These are phyloP conservation scores for Citrullus amarus DNA, from an alignment of 306 rosid genomes.

Conservation along the genomic window DNA sequence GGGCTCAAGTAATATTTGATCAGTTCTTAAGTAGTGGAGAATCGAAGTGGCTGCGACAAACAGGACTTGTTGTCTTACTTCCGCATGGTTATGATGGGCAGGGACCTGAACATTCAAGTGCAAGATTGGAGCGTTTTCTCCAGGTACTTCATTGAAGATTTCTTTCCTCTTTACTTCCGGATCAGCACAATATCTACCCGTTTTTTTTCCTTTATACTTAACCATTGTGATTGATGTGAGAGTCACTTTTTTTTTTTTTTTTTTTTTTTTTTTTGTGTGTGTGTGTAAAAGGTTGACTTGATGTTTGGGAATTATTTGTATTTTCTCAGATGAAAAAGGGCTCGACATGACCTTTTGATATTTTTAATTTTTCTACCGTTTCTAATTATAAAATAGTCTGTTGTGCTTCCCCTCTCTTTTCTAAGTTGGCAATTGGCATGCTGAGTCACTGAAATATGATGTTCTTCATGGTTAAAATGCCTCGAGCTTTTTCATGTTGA, in stretches of 20 bases:
- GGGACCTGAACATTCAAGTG: constrained; percentile 98
- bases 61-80: constrained; percentile 83
- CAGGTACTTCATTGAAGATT: constrained; percentile 34
- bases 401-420: not conserved
- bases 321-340: not conserved
- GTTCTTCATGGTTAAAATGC: not conserved
- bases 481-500: not conserved
- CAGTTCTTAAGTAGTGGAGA: constrained; percentile 68
- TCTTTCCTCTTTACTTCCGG: not conserved
- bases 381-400: not conserved
- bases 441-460: not conserved
- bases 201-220: not conserved
- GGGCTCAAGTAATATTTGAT: constrained; percentile 68
- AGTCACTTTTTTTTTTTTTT: not conserved
- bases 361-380: not conserved
- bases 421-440: not conserved
- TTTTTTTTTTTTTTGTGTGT: too few relatives aligned
- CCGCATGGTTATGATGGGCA: constrained; percentile 97
- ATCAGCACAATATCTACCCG: not conserved
- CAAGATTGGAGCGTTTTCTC: constrained; percentile 79
- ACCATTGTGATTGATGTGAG: not conserved
- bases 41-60: constrained; percentile 94
- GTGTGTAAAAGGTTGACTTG: not conserved
- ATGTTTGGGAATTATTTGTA: not conserved
- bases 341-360: not conserved